A percentile compares a stretch with the other conserved stretches of the same genome.
phyloP scores from a whole-genome alignment of 2,329 filamentous ascomycete species.

The Fusarium dlaminii region DNA sequence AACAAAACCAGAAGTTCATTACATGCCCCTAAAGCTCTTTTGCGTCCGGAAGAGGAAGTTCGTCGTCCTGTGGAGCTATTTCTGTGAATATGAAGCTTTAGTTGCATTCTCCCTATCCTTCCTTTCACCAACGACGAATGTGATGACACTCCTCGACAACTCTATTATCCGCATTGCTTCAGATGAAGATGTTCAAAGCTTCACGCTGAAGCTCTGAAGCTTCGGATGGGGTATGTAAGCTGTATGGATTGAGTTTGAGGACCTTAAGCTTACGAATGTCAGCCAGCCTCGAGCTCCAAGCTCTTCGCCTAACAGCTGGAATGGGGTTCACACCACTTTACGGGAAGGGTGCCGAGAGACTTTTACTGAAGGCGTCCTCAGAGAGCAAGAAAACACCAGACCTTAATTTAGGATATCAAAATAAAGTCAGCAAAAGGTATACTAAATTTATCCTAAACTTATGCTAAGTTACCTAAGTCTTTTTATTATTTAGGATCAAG shows the following conservation, averaged over 20 bases:
- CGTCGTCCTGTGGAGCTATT: accelerated
- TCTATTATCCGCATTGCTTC: background rate
- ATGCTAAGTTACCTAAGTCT: background rate
- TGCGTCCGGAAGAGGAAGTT: background rate
- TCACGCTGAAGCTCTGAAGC: background rate
- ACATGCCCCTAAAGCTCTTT: accelerated
- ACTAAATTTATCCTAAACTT: accelerated
- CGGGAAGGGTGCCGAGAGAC: background rate
- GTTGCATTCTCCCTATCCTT: background rate
- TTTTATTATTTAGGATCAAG: background rate
- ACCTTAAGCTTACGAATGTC: background rate
- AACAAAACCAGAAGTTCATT: background rate
- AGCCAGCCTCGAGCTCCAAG: background rate
- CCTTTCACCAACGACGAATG: background rate
- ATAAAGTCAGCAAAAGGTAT: accelerated
- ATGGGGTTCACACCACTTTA: background rate
- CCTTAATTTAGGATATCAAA: background rate
- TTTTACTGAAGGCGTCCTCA: background rate
- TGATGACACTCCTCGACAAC: accelerated
- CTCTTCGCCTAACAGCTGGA: background rate
- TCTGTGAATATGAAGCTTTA: background rate
- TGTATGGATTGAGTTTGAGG: background rate
- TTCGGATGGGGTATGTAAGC: accelerated
- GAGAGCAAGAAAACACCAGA: accelerated
- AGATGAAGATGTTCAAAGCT: background rate